phyloP scores from a whole-genome alignment of 2,329 filamentous ascomycete species.

The Colletotrichum lentis region DNA sequence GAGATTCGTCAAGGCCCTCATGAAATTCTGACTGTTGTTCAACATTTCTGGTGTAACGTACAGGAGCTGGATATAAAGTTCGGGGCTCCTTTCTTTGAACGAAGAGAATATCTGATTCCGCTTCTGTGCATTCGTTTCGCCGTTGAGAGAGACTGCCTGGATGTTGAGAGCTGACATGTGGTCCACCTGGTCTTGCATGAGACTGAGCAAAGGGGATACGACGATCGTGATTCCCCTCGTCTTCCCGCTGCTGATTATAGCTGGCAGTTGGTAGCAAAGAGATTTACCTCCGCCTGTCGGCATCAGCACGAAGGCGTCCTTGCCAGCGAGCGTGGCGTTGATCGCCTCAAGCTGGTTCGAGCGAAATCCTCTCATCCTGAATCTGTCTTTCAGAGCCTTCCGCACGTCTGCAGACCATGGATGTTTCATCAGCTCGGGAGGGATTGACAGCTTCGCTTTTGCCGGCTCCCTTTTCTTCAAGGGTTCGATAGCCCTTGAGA shows the following conservation, averaged over 20 bases:
- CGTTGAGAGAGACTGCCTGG: constrained; percentile 82
- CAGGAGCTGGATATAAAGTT: constrained; percentile 82
- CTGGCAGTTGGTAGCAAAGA: constrained; percentile 93
- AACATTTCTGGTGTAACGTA: constrained; percentile 99
- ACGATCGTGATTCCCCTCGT: constrained; percentile 91
- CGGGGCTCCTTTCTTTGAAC: constrained; percentile 70
- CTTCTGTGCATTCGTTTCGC: constrained; percentile 71
- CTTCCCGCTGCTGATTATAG: constrained; percentile 80
- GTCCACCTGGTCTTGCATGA: constrained; percentile 97
- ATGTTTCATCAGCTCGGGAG: constrained; percentile 67
- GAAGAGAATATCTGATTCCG: constrained; percentile 72
- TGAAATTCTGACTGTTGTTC: constrained; percentile 77
- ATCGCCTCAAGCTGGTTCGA: constrained; percentile 94
- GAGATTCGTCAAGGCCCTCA: constrained; percentile 71
- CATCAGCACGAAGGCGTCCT: constrained; percentile 96
- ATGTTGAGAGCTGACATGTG: constrained; percentile 80
- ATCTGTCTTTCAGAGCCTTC: constrained; percentile 79
- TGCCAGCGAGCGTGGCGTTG: constrained; percentile 86
- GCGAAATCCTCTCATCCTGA: constrained; percentile 86
- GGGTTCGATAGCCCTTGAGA: constrained; percentile 46
- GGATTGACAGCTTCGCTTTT: constrained; percentile 50
- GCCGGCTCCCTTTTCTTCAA: constrained; percentile 47
- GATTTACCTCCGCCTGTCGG: constrained; percentile 97
- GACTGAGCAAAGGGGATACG: constrained; percentile 89
- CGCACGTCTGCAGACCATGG: constrained; percentile 90